Base-by-base conservation (phyloP, 805 yeast genomes). In the Zygoascus bituminiphila region DNA sequence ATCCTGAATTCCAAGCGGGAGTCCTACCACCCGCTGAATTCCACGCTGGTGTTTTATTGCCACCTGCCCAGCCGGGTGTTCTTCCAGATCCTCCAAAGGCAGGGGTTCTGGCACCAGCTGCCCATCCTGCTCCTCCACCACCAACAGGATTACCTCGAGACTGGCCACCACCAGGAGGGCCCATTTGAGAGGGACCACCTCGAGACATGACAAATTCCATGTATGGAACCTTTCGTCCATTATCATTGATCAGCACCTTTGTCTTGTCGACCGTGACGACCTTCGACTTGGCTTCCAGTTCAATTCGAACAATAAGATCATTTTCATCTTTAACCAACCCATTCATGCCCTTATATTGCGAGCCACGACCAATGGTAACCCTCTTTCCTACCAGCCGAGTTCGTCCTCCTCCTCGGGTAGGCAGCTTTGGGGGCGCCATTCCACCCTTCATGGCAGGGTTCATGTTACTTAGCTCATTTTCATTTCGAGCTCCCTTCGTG, bases 251-350 rank as follows among this genome's bases (percentile, higher is more conserved):
- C 54, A 87, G 76, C 59, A 93, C 73, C 61, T 82, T 86, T 29
- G 77, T 74, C 61, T 89, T 89, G 58, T 81, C 82, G 29, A 93
- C 85, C 50, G 91, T 86, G 52, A 89, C 80, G 51, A 84, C 85
- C 64, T 91, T 93, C 62, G 82, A 82, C 56, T 89, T 89, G 23
- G 96, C 86, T 65, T 93, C 98, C 54, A 93, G 75, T 68, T 93
- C 98, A 40, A 93, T 86, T 51, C 97, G 78, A 1, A 97, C 98
- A 56, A 76, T 78, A 12, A 84, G 84, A 53, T 94, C 98, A 58
- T 88, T 93, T 8, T 96, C 88, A 62, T 93, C 98, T 56, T 85
- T 84, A 39, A 93, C 87, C 55, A 87, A 84, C 63, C 98, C 98
- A 70, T 83, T 81, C 57, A 88, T 79, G 42, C 98, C 98, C 69